A percentile compares a stretch with the other conserved stretches of the same genome.
Evolutionary conservation across 352 stramenopile genomes (phyloP).

Genomic region (Phytopythium chamaehyphon): DNA sequence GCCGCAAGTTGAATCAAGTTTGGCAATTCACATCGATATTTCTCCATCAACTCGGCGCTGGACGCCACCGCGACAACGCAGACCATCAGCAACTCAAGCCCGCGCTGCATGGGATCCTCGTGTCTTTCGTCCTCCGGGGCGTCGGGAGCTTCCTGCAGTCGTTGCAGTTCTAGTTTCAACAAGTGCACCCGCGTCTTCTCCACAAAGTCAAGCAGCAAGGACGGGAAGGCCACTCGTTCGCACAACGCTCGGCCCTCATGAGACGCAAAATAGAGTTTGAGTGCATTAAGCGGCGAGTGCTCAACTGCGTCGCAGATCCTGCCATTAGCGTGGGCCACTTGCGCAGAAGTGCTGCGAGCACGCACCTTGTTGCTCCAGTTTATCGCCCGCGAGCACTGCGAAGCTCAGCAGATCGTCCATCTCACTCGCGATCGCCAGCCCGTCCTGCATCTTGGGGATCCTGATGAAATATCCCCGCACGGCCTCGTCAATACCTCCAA

Average conservation of each 20-base stretch:
- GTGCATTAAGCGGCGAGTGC: slow-evolving; percentile 24
- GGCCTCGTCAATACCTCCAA: too few relatives aligned
- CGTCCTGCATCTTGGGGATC: slow-evolving; percentile 42
- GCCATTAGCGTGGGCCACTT: not conserved
- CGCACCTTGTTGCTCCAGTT: slow-evolving; percentile 48
- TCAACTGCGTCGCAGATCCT: slow-evolving; percentile 14
- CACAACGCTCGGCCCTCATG: slow-evolving; percentile 37
- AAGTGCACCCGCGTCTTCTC: slow-evolving; percentile 44
- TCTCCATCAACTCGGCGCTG: slow-evolving; percentile 48
- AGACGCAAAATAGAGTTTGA: slow-evolving; percentile 55
- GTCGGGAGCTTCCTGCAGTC: slow-evolving; percentile 9
- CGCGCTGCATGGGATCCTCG: slow-evolving; percentile 16
- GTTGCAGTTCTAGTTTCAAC: slow-evolving; percentile 38
- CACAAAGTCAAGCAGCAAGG: slow-evolving; percentile 62
- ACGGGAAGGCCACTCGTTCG: slow-evolving; percentile 67
- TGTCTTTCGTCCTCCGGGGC: not conserved
- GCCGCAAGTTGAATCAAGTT: slow-evolving; percentile 58
- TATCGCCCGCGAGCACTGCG: slow-evolving; percentile 33
- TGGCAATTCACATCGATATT: slow-evolving; percentile 63
- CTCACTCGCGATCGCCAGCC: slow-evolving; percentile 25
- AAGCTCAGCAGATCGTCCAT: slow-evolving; percentile 38
- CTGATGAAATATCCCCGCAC: too few relatives aligned
- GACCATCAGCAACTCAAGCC: slow-evolving; percentile 52
- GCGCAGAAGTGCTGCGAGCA: not conserved
- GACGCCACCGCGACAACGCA: slow-evolving; percentile 56